Base-by-base conservation (phyloP, 805 yeast genomes). In the Candida xyloterini region DNA sequence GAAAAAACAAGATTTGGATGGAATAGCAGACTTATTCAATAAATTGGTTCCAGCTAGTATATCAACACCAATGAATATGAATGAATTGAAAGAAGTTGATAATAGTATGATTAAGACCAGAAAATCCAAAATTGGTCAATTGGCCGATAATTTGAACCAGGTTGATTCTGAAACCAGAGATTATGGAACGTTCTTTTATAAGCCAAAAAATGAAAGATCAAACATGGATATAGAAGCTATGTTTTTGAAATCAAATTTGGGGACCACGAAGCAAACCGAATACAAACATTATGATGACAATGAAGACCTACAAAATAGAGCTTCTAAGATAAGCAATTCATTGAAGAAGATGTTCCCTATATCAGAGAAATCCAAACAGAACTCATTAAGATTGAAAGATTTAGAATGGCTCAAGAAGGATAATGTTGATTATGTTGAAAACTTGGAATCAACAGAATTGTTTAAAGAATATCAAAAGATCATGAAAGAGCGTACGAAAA, bases 381-480 rank as follows among this genome's bases (percentile, higher is more conserved):
- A 57, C 6, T 47, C 56, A 3, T 46, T 46, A 7, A 42, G 60
- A 35, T 57, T 59, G 43, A 46, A 53, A 29, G 60, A 59, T 37
- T 40, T 59, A 15, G 57, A 59, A 38, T 60, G 64, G 65, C 36
- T 56, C 11, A 53, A 52, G 34, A 55, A 55, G 38, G 66, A 60
- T 22, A 44, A 43, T 1, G 61, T 53, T 15, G 66, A 62, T 39
- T 59, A 59, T 37, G 47, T 59, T 10, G 52, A 55, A 26, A 53
- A 57, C 35, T 38, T 57, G 21, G 63, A 59, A 39, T 52, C 60
- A 4, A 56, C 63, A 1, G 47, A 50, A 28, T 38, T 56, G 8
- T 71, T 64, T 50, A 66, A 63, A 40, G 68, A 63, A 35, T 74
- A 72, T 44, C 73, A 67, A 46, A 65, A 65, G 40, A 59, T 72